Base-by-base conservation (phyloP, 306 rosid genomes). In the Comarum palustre region DNA sequence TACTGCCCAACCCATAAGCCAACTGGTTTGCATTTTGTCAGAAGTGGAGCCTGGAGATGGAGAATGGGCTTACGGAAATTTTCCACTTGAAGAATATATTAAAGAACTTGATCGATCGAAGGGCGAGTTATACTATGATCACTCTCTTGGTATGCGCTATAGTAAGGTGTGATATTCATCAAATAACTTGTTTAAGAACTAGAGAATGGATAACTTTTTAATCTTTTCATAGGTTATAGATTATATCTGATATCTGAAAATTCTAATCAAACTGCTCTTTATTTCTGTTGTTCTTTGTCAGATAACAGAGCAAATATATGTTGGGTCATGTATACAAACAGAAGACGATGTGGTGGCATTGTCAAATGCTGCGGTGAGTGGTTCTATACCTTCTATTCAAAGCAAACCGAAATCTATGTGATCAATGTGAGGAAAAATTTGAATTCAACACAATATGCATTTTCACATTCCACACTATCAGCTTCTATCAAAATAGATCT, bases 241-340 rank as follows among this genome's bases (percentile, higher is more conserved):
- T 60, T 43, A 73, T 68, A 66, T 62, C 15, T 63, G 31, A 38
- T 29, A 32, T 61, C 24, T 31, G 34, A 24, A 47, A 19, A 32
- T 73, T 75, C 22, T 69, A 11, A 17, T 14, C 41, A 59, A 27
- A 13, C 47, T 47, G 59, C 71, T 80, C 27, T 69, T 65, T 36
- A 42, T 25, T 74, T 77, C 22, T 72, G 73, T 61, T 73, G 38
- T 73, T 73, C 72, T 50, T 68, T 76, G 58, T 77, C 81, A 93
- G 98, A 85, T 93, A 72, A 87, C 97, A 0, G 98, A 93, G 86
- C 98, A 93, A 82, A 85, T 93, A 66, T 84, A 84, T 78, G 96
- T 89, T 62, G 98, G 96, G 73, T 91, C 98, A 55, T 93, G 97
- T 78, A 89, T 93, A 81, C 98, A 93, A 82, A 84, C 87, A 51